Evolutionary conservation across 768 basidiomycete genomes (phyloP), one percentile per base, ranked within the genome.

Genomic region (Scleroderma bovista): DNA sequence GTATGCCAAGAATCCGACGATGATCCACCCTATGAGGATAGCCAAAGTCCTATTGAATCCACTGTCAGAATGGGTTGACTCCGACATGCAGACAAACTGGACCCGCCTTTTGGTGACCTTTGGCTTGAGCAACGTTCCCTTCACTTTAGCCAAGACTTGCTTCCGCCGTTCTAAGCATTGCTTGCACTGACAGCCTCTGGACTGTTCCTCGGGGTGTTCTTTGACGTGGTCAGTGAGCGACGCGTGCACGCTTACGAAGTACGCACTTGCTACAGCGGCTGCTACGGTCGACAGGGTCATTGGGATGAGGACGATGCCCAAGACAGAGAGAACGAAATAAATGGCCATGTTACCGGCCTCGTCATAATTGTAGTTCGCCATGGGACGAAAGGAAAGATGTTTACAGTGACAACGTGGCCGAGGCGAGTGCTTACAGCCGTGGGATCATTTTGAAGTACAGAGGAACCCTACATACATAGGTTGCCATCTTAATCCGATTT

Each of bases 321-420:
- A 83, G 65, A 96, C 84, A 8, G 93, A 91, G 48, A 98, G 80
- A 52, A 93, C 69, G 69, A 97, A 97, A 72, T 93, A 97, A 32
- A 82, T 77, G 60, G 88, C 88, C 86, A 92, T 86, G 55, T 80
- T 82, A 56, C 90, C 89, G 40, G 78, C 77, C 73, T 91, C 88
- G 68, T 92, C 89, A 66, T 92, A 92, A 69, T 83, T 76, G 71
- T 90, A 90, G 57, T 84, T 80, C 57, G 85, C 86, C 88, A 89
- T 86, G 42, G 62, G 61, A 59, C 56, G 43, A 39, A 33, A 44
- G 32, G 32, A 15, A 8, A 15, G n/a, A n/a, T n/a, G n/a, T n/a
- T n/a, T n/a, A n/a, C n/a, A n/a, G n/a, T n/a, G n/a, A n/a, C n/a
- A n/a, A n/a, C n/a, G n/a, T n/a, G n/a, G n/a, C n/a, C n/a, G n/a